A percentile compares a stretch with the other conserved stretches of the same genome.
Conservation (phyloP, 164 flowering plant species). For the Sedum album region DNA sequence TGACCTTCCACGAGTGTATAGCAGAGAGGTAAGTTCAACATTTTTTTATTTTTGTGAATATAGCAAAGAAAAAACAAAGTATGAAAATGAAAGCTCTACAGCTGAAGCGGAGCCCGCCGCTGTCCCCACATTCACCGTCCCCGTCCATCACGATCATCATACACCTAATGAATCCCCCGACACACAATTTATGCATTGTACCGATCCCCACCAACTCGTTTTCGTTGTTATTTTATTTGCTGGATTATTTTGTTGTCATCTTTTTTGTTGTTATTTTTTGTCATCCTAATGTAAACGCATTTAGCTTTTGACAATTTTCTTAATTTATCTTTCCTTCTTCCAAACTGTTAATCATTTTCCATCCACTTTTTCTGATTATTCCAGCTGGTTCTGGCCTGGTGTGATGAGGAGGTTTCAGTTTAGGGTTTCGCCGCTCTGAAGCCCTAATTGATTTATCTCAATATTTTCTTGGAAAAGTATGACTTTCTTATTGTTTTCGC, state of each 20-base stretch:
- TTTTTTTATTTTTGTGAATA: too few relatives aligned
- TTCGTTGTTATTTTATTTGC: background rate
- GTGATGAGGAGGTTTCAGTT: background rate
- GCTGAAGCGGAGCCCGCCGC: background rate
- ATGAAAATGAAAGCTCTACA: background rate
- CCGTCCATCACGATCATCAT: background rate
- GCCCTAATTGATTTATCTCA: background rate
- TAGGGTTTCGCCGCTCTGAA: background rate
- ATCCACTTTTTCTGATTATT: background rate
- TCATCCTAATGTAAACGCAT: background rate
- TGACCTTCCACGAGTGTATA: slow-evolving; percentile 46
- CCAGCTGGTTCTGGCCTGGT: background rate
- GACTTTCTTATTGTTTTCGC: background rate
- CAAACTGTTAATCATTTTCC: background rate
- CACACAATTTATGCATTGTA: slow-evolving; percentile 2
- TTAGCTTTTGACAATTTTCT: background rate
- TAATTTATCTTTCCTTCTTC: background rate
- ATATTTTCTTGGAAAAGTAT: background rate
- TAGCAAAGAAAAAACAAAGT: background rate
- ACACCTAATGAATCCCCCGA: background rate
- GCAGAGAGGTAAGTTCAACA: too few relatives aligned
- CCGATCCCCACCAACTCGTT: background rate
- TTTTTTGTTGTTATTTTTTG: too few relatives aligned
- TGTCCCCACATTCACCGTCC: background rate
- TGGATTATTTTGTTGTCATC: background rate